These are phyloP conservation scores for Corinectria fuckeliana DNA, from an alignment of 2,329 filamentous ascomycete species.

Conservation along the genomic window DNA sequence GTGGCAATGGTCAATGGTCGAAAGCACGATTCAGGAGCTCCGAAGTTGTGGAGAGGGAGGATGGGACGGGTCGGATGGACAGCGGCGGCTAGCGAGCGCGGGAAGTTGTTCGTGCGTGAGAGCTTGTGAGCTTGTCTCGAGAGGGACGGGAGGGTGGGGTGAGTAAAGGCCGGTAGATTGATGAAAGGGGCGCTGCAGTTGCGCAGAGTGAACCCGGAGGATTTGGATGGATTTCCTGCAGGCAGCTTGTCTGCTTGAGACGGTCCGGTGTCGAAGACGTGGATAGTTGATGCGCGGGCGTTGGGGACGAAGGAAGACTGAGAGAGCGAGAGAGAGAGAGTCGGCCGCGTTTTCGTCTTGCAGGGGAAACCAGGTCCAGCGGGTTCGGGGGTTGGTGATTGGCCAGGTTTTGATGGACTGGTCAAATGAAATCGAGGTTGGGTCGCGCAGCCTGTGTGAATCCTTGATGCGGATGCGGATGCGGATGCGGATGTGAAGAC, in stretches of 20 bases:
- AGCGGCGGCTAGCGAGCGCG: conserved; percentile 4
- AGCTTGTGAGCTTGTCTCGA: conserved; percentile 7
- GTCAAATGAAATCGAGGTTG: conserved; percentile 1
- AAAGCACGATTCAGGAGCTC: conserved; percentile 16
- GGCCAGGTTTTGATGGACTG: background rate
- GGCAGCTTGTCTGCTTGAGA: conserved; percentile 7
- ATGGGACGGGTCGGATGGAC: no score
- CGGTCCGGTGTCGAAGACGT: background rate
- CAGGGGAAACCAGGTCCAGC: conserved; percentile 8
- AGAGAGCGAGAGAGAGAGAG: no score
- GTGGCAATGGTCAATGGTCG: conserved; percentile 5
- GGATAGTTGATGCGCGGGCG: conserved; percentile 14
- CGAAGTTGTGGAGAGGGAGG: conserved; percentile 1
- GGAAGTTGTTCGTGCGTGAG: conserved; percentile 8
- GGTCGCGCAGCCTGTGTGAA: background rate
- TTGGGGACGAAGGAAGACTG: conserved; percentile 10
- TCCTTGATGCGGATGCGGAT: conserved; percentile 6
- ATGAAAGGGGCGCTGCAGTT: conserved; percentile 20
- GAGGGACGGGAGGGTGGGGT: conserved; percentile 9
- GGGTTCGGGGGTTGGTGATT: conserved; percentile 14
- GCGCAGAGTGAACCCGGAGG: conserved; percentile 6
- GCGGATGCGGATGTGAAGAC: background rate
- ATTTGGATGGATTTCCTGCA: conserved; percentile 15
- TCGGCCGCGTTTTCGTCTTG: conserved; percentile 16
- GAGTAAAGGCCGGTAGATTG: conserved; percentile 6